Percentiles rank a stretch among this genome's conserved stretches.
These are phyloP conservation scores for Gloeopeniophorella convolvens DNA, from an alignment of 768 basidiomycete genomes.

Conservation along the genomic window DNA sequence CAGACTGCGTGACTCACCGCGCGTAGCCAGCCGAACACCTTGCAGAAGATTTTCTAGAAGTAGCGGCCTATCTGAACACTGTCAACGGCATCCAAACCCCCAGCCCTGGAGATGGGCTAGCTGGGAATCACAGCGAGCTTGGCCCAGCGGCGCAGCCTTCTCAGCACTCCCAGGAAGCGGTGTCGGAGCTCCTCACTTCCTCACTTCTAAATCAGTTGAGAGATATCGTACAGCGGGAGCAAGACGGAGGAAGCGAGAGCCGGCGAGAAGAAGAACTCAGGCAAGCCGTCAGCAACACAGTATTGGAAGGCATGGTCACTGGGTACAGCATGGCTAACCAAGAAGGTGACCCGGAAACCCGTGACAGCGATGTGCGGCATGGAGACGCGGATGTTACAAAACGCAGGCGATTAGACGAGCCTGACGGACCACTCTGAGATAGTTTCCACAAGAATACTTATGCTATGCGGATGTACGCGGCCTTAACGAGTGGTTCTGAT, in stretches of 20 bases:
- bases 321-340: constrained; percentile 48
- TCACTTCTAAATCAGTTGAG: constrained; percentile 59
- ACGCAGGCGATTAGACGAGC: constrained; percentile 7
- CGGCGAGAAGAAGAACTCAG: constrained; percentile 57
- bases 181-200: constrained; percentile 64
- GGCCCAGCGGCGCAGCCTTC: constrained; percentile 36
- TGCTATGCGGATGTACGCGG: not conserved
- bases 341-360: constrained; percentile 13
- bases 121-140: constrained; percentile 5
- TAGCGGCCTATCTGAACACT: constrained; percentile 54
- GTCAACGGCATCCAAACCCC: constrained; percentile 23
- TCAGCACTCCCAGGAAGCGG: constrained; percentile 59
- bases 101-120: constrained; percentile 20
- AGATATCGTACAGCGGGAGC: constrained; percentile 57
- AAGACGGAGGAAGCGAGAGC: constrained; percentile 47
- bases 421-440: constrained; percentile 1
- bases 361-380: not conserved
- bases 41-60: constrained; percentile 60
- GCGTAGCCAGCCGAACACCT: constrained; percentile 65
- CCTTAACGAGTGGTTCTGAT: not conserved
- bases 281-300: constrained; percentile 53
- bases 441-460: not conserved
- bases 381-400: constrained; percentile 9
- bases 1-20: constrained; percentile 14
- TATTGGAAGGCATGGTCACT: constrained; percentile 57